Evolutionary conservation across 805 yeast genomes (phyloP).

Genomic region (Saccharomycopsis microspora): DNA sequence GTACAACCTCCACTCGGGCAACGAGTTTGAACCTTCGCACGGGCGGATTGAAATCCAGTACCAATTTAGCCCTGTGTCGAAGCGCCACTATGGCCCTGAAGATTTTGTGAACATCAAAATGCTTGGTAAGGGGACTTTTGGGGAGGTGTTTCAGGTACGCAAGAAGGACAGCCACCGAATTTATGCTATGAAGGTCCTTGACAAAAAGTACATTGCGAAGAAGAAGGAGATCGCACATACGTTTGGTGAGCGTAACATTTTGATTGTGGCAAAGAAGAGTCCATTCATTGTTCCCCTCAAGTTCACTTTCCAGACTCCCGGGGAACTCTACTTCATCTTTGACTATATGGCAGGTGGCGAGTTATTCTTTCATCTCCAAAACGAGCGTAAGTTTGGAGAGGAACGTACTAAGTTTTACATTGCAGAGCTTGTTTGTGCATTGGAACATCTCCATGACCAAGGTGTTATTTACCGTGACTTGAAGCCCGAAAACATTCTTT

Average conservation of each 20-base stretch:
- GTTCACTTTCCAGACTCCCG: slow-evolving; percentile 91
- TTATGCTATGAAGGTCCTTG: slow-evolving; percentile 94
- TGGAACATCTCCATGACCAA: slow-evolving; percentile 90
- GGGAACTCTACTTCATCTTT: slow-evolving; percentile 85
- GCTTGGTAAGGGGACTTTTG: slow-evolving; percentile 94
- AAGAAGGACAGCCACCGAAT: slow-evolving; percentile 83
- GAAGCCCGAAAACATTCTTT: slow-evolving; percentile 90
- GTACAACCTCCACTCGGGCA: slow-evolving; percentile 60
- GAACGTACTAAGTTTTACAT: slow-evolving; percentile 93
- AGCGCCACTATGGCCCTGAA: slow-evolving; percentile 80
- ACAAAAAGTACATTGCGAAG: slow-evolving; percentile 89
- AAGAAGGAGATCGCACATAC: slow-evolving; percentile 98
- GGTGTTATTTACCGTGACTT: slow-evolving; percentile 94
- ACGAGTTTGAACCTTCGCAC: slow-evolving; percentile 62
- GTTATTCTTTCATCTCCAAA: slow-evolving; percentile 91
- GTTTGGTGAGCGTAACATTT: slow-evolving; percentile 89
- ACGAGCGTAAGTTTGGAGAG: slow-evolving; percentile 89
- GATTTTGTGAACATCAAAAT: slow-evolving; percentile 88
- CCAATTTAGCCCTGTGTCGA: slow-evolving; percentile 51
- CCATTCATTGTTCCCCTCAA: slow-evolving; percentile 95
- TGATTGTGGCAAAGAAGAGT: slow-evolving; percentile 75
- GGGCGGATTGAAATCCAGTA: slow-evolving; percentile 73
- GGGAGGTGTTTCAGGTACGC: slow-evolving; percentile 93
- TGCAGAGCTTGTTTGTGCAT: slow-evolving; percentile 87
- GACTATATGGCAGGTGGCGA: slow-evolving; percentile 99